phyloP scores from a whole-genome alignment of 768 basidiomycete species.

The Leccinellum rugosiceps region DNA sequence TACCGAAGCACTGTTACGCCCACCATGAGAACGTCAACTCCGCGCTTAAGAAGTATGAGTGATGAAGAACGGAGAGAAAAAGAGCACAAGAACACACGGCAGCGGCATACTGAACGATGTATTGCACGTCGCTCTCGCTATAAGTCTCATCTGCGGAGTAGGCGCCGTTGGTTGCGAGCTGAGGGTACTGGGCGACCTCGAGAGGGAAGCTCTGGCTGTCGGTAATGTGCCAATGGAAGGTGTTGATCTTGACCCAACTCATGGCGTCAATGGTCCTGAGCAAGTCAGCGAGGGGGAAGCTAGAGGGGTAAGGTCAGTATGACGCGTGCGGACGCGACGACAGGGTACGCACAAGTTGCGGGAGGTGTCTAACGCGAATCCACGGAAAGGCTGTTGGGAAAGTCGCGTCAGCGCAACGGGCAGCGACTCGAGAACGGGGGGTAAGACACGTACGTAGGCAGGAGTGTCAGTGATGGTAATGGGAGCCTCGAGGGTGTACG shows the following conservation, averaged over 20 bases:
- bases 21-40: constrained; percentile 67
- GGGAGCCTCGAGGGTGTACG: constrained; percentile 41
- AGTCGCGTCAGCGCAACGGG: constrained; percentile 1
- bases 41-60: constrained; percentile 41
- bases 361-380: constrained; percentile 44
- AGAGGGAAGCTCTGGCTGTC: constrained; percentile 84
- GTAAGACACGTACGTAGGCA: constrained; percentile 36
- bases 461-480: constrained; percentile 44
- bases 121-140: constrained; percentile 49
- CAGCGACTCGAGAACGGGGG: neutral
- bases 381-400: constrained; percentile 33
- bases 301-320: constrained; percentile 6
- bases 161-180: constrained; percentile 61
- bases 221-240: constrained; percentile 82
- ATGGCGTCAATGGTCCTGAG: constrained; percentile 49
- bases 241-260: constrained; percentile 58
- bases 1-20: neutral
- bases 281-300: constrained; percentile 39
- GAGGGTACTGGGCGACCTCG: constrained; percentile 54
- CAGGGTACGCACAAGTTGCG: constrained; percentile 38
- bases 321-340: neutral
- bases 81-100: constrained; percentile 44
- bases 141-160: constrained; percentile 60
- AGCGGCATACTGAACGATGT: constrained; percentile 66
- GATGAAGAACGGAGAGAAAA: neutral